A percentile compares a stretch with the other conserved stretches of the same genome.
Conservation (phyloP, 306 rosid species). For the Urtica urens region DNA sequence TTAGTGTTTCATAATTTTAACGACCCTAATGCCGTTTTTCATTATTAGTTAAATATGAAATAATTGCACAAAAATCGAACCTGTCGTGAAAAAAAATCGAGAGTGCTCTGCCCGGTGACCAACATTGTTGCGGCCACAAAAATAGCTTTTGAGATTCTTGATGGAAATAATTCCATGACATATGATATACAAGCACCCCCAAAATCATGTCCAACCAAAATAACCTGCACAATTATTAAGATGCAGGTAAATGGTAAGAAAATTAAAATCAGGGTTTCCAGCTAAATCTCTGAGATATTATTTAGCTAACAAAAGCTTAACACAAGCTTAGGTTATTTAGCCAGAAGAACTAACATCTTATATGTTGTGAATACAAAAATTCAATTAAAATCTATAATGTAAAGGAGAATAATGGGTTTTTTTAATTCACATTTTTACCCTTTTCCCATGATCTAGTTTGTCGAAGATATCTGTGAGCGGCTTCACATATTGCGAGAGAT, state of each 20-base stretch:
- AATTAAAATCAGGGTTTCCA: too few species aligned
- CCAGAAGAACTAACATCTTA: too few species aligned
- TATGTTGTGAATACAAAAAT: too few species aligned
- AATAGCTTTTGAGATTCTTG: slow-evolving; percentile 56
- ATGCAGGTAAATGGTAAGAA: neutral
- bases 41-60: too few species aligned
- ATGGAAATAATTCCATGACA: slow-evolving; percentile 65
- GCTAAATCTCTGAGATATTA: too few species aligned
- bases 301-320: too few species aligned
- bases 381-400: too few species aligned
- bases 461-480: slow-evolving; percentile 55
- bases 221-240: slow-evolving; percentile 40
- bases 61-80: slow-evolving; percentile 27
- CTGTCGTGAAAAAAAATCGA: slow-evolving; percentile 58
- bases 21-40: too few species aligned
- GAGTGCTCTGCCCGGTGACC: slow-evolving; percentile 57
- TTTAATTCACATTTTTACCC: too few species aligned
- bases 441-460: slow-evolving; percentile 43
- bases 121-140: slow-evolving; percentile 73
- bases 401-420: too few species aligned
- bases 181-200: slow-evolving; percentile 72
- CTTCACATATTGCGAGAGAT: slow-evolving; percentile 57
- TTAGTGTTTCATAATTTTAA: too few species aligned
- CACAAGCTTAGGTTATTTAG: too few species aligned
- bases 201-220: slow-evolving; percentile 80